phyloP scores from a whole-genome alignment of 2,329 filamentous ascomycete species.

The Exutisphaerella laricina region DNA sequence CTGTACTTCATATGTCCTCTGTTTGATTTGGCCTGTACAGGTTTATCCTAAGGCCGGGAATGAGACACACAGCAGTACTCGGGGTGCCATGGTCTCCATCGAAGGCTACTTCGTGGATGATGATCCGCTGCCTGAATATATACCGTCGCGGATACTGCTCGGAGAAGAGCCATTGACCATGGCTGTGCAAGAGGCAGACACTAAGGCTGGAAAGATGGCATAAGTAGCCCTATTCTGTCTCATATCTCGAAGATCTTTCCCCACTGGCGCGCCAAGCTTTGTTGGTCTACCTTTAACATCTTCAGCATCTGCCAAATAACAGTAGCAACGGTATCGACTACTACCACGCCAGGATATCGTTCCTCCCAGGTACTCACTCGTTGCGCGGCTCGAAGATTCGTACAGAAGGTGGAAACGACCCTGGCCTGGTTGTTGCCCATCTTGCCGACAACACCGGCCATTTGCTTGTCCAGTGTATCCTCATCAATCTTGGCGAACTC shows the following conservation, averaged over 20 bases:
- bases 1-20: slow-evolving; percentile 17
- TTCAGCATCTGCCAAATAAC: slow-evolving; percentile 41
- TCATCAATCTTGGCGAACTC: slow-evolving; percentile 36
- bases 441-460: slow-evolving; percentile 27
- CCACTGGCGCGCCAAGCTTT: slow-evolving; percentile 30
- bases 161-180: slow-evolving; percentile 12
- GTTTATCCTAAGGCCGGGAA: slow-evolving; percentile 16
- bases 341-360: slow-evolving; percentile 30
- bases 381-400: slow-evolving; percentile 40
- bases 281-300: slow-evolving; percentile 30
- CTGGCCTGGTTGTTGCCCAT: slow-evolving; percentile 26
- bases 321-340: slow-evolving; percentile 42
- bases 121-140: slow-evolving; percentile 16
- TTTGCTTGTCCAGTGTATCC: slow-evolving; percentile 27
- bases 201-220: slow-evolving; percentile 1
- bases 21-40: slow-evolving; percentile 17
- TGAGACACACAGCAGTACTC: slow-evolving; percentile 12
- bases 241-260: slow-evolving; percentile 31
- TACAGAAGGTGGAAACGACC: slow-evolving; percentile 41
- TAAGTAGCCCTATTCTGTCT: not conserved
- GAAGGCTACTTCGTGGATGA: slow-evolving; percentile 24
- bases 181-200: not conserved
- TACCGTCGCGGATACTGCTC: slow-evolving; percentile 13
- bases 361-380: slow-evolving; percentile 37
- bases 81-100: slow-evolving; percentile 20